Base-by-base conservation (phyloP, 225 moss, liverwort and hornwort genomes). In the Sphagnum contortum region DNA sequence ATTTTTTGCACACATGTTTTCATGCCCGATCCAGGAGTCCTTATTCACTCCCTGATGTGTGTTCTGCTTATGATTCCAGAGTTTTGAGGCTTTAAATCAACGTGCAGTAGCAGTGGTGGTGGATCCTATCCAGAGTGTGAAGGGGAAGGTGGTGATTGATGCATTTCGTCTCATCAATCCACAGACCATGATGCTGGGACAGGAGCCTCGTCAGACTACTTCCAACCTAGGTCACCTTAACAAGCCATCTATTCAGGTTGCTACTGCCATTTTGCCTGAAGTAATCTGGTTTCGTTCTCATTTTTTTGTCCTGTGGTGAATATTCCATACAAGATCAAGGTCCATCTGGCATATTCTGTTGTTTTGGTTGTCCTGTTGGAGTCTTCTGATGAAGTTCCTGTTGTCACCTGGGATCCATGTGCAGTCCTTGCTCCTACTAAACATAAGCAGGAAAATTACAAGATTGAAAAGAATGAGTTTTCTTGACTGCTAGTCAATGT, bases 151-250 rank as follows among this genome's bases (percentile, higher is more conserved):
- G 47, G 95, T 95, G 49, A 95, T 95, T 29, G 95, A 95, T 71
- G 92, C 95, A 48, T 95, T 95, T 66, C 86, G 92, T 58, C 86
- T 95, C 74, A 92, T 95, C 79, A 95, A 95, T 69, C 95, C 95
- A 68, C 95, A 92, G 77, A 92, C 92, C 8, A 95, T 95, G 95
- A 95, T 95, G 92, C 72, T 95, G 70, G 95, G 95, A 8, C 95
- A 95, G 64, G 95, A 95, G 70, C 95, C 95, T 57, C 86, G 95
- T 29, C 95, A 95, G 79, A 95, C 95, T 13, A 95, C 95, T 12
- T 95, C 95, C 7, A 92, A 95, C 55, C 76, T 95, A 58, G 95
- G 95, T 51, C 91, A 94, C 64, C 77, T 94, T 12, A 94, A 94
- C 69, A 94, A 94, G 69, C 94, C 91, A 50, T 94, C 94, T 50